Evolutionary conservation across 805 yeast genomes (phyloP).

Genomic region (Saccharomycopsis synnaedendra): DNA sequence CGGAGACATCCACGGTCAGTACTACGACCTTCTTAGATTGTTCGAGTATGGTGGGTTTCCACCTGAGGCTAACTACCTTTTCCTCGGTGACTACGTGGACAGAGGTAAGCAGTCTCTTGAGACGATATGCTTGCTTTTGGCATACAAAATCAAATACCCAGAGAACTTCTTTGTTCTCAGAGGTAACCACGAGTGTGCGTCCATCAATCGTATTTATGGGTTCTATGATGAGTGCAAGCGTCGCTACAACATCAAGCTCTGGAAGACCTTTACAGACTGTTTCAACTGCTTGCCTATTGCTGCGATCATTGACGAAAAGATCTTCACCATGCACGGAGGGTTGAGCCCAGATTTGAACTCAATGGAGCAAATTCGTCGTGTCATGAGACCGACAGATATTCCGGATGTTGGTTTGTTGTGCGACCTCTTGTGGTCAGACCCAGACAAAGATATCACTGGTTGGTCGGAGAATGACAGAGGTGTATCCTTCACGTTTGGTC

Average conservation of each 20-base stretch:
- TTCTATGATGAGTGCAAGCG: conserved; percentile 98
- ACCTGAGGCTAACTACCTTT: conserved; percentile 93
- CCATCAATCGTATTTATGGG: conserved; percentile 95
- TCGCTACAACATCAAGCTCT: conserved; percentile 93
- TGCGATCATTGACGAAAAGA: conserved; percentile 95
- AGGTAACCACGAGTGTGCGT: conserved; percentile 98
- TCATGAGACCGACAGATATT: conserved; percentile 98
- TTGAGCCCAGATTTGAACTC: conserved; percentile 93
- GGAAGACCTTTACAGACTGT: conserved; percentile 98
- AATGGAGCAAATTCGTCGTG: conserved; percentile 97
- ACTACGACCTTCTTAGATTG: conserved; percentile 87
- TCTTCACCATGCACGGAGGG: conserved; percentile 99
- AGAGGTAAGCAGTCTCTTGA: conserved; percentile 97
- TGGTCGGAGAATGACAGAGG: conserved; percentile 99
- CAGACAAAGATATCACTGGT: conserved; percentile 95
- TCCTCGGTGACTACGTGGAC: conserved; percentile 95
- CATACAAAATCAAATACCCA: conserved; percentile 96
- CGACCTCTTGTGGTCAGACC: conserved; percentile 97
- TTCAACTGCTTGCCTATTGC: conserved; percentile 98
- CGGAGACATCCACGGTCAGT: conserved; percentile 98
- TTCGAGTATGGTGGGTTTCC: conserved; percentile 99
- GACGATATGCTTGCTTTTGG: conserved; percentile 86
- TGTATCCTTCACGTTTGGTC: conserved; percentile 99
- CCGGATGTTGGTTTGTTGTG: conserved; percentile 96
- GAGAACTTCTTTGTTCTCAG: conserved; percentile 94